These are phyloP conservation scores for Rhizoctonia solani DNA, from an alignment of 1,284 basidiomycete genomes.

Conservation along the genomic window DNA sequence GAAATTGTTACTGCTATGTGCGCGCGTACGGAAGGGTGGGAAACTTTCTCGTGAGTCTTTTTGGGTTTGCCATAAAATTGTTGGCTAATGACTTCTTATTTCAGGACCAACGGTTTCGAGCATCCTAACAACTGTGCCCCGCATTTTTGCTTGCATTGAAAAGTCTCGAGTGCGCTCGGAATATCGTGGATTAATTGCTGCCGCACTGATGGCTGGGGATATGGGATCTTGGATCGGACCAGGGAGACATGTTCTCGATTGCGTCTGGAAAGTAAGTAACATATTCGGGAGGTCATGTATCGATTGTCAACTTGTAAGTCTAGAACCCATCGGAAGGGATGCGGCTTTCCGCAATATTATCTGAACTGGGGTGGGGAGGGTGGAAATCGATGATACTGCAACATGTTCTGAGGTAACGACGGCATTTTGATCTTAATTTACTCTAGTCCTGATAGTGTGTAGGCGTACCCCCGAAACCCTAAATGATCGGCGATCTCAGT, in stretches of 20 bases:
- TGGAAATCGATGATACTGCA: constrained; percentile 70
- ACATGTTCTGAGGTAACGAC: constrained; percentile 51
- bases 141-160: neutral
- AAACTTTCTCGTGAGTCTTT: constrained; percentile 21
- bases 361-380: constrained; percentile 69
- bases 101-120: constrained; percentile 44
- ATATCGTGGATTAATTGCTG: neutral
- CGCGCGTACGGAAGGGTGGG: constrained; percentile 43
- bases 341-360: constrained; percentile 60
- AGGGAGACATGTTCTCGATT: constrained; percentile 63
- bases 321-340: constrained; percentile 52
- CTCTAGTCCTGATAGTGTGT: neutral
- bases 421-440: neutral
- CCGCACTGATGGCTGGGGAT: constrained; percentile 63
- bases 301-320: neutral
- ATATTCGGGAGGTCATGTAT: neutral
- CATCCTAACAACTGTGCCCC: neutral
- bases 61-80: constrained; percentile 55
- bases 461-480: constrained; percentile 53
- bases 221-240: constrained; percentile 65
- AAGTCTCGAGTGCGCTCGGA: neutral
- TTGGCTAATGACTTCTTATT: constrained; percentile 51
- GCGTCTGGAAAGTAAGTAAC: constrained; percentile 46
- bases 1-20: constrained; percentile 55
- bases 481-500: constrained; percentile 48